Percentiles rank a stretch among this genome's conserved stretches.
Conservation (phyloP, 2,329 filamentous ascomycete genomes). For the Ascochyta rabiei region DNA sequence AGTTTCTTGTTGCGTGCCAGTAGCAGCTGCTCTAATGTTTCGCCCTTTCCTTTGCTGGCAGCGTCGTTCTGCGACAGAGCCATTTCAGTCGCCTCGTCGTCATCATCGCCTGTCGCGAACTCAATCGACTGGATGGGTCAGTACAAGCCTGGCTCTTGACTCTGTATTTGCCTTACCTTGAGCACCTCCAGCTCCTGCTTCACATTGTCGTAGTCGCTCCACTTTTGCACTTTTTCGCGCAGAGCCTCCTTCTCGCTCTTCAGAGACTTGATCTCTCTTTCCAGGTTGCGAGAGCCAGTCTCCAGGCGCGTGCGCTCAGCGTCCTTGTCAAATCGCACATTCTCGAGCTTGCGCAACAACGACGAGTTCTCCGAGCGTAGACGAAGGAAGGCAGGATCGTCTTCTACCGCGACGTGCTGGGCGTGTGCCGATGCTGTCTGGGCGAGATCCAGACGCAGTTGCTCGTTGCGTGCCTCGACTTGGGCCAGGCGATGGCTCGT, state of each 20-base stretch:
- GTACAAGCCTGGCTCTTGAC: conserved; percentile 15
- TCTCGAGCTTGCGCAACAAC: conserved; percentile 85
- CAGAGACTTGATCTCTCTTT: conserved; percentile 76
- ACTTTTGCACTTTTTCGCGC: conserved; percentile 81
- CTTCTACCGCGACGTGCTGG: conserved; percentile 73
- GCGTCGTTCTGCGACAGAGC: conserved; percentile 55
- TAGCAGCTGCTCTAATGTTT: conserved; percentile 88
- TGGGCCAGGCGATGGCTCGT: conserved; percentile 87
- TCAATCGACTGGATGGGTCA: conserved; percentile 73
- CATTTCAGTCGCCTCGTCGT: conserved; percentile 53
- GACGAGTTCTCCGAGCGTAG: conserved; percentile 93
- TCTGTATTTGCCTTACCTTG: conserved; percentile 58
- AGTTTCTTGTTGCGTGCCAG: conserved; percentile 96
- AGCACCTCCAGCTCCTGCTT: conserved; percentile 96
- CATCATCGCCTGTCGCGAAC: conserved; percentile 84
- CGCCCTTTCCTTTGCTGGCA: conserved; percentile 66
- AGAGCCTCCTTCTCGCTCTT: conserved; percentile 82
- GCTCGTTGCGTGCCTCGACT: conserved; percentile 91
- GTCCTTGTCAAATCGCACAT: conserved; percentile 81
- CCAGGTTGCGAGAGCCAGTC: conserved; percentile 74
- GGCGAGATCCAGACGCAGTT: conserved; percentile 86
- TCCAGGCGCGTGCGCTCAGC: conserved; percentile 78
- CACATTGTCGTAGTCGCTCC: conserved; percentile 93
- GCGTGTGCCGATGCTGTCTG: conserved; percentile 76
- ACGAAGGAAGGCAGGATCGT: conserved; percentile 87